phyloP scores from a whole-genome alignment of 1,139 yeast genomes.

The Blastobotrys elegans region DNA sequence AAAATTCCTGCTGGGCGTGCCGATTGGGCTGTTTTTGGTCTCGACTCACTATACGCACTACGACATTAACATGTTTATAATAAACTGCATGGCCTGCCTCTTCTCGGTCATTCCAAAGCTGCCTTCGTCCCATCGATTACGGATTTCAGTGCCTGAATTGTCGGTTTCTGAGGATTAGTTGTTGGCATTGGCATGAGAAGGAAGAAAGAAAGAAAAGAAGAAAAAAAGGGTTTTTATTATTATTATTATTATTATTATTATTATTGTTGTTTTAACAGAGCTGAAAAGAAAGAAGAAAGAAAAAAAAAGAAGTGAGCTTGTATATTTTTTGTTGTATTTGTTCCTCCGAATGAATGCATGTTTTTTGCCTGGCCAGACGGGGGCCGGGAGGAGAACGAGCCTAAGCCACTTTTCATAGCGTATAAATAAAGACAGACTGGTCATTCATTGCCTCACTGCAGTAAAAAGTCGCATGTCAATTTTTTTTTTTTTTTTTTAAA shows the following conservation, averaged over 20 bases:
- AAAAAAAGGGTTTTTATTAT: neutral
- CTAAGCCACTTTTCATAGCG: no score
- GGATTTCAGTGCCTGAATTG: conserved; percentile 34
- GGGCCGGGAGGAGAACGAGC: no score
- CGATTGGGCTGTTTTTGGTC: conserved; percentile 76
- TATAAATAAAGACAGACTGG: no score
- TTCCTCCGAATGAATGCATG: no score
- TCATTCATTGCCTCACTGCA: no score
- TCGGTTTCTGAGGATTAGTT: conserved; percentile 6
- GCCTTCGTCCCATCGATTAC: conserved; percentile 47
- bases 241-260: neutral
- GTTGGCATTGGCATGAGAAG: neutral
- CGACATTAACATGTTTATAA: conserved; percentile 69
- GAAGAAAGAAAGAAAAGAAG: neutral
- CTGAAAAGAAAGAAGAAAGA: neutral
- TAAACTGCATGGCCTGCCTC: conserved; percentile 76
- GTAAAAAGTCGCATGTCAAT: no score
- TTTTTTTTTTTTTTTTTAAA: no score
- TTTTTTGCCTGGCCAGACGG: no score
- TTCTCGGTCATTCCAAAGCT: conserved; percentile 84
- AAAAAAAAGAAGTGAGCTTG: neutral
- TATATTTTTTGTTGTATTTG: neutral
- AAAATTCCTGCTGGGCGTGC: conserved; percentile 86
- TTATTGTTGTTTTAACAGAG: neutral
- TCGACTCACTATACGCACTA: conserved; percentile 90